Percentiles rank a stretch among this genome's conserved stretches.
These are phyloP conservation scores for Pseudoscleropodium purum DNA, from an alignment of 225 moss, liverwort and hornwort genomes.

Conservation along the genomic window DNA sequence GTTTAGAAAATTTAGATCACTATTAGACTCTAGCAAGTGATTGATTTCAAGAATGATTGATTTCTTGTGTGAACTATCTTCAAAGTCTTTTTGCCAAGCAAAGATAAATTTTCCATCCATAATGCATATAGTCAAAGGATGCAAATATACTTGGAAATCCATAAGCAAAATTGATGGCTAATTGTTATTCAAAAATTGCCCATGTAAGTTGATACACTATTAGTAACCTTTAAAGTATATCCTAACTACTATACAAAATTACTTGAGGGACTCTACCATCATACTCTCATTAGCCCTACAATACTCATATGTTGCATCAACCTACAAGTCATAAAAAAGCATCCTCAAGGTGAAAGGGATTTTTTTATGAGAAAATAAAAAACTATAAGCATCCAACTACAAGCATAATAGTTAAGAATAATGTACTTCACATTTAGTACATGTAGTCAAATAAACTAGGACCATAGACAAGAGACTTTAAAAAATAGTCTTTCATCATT, in stretches of 20 bases:
- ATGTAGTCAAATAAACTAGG: not conserved
- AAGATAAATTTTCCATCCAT: not conserved
- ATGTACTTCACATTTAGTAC: accelerated
- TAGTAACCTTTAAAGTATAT: accelerated
- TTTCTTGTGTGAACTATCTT: not conserved
- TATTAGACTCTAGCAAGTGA: no score
- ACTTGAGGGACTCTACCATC: not conserved
- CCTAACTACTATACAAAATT: not conserved
- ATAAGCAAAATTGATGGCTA: not conserved
- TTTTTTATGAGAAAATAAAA: not conserved
- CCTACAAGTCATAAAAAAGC: not conserved
- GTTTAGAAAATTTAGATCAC: no score
- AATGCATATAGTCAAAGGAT: not conserved
- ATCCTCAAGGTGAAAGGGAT: accelerated
- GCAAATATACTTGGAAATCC: not conserved
- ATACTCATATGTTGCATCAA: not conserved
- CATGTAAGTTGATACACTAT: accelerated
- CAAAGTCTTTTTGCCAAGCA: not conserved
- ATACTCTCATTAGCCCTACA: not conserved
- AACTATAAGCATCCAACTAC: not conserved
- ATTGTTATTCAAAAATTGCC: not conserved
- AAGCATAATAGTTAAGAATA: not conserved
- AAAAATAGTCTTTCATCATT: not conserved
- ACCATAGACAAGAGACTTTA: accelerated
- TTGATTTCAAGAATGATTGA: not conserved